phyloP scores from a whole-genome alignment of 2,329 filamentous ascomycete species.

The Cladorrhinum sp. region DNA sequence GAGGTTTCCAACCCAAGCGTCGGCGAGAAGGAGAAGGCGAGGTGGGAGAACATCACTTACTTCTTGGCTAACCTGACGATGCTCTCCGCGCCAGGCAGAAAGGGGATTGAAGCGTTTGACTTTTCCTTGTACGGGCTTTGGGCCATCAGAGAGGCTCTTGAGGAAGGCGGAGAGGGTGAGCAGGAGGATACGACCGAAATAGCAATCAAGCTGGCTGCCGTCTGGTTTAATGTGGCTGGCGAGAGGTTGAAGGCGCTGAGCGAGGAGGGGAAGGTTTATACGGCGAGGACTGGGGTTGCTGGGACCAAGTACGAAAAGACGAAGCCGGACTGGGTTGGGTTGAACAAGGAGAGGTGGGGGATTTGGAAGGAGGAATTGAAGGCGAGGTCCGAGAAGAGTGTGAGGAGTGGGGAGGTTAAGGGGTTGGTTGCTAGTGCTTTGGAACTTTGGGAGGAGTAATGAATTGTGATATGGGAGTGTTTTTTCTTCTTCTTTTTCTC shows the following conservation, averaged over 20 bases:
- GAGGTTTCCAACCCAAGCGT: neutral
- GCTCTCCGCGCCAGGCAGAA: neutral
- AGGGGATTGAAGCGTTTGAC: neutral
- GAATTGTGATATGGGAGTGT: too few species aligned
- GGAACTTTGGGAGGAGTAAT: neutral
- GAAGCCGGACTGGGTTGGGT: neutral
- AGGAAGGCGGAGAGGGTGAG: neutral
- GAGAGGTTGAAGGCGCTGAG: neutral
- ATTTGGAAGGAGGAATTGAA: neutral
- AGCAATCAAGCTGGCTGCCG: neutral
- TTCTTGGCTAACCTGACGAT: neutral
- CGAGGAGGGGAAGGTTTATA: neutral
- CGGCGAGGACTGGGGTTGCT: neutral
- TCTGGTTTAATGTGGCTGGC: neutral
- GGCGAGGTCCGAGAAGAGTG: neutral
- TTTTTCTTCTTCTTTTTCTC: too few species aligned
- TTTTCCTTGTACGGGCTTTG: neutral
- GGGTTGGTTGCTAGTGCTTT: neutral
- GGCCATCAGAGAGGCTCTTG: neutral
- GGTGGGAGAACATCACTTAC: neutral
- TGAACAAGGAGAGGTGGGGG: neutral
- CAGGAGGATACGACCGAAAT: too few species aligned
- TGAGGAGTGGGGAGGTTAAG: neutral
- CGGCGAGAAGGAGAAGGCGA: neutral
- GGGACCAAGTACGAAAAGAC: neutral